These are phyloP conservation scores for Diplodia seriata DNA, from an alignment of 2,329 filamentous ascomycete genomes.

Conservation along the genomic window DNA sequence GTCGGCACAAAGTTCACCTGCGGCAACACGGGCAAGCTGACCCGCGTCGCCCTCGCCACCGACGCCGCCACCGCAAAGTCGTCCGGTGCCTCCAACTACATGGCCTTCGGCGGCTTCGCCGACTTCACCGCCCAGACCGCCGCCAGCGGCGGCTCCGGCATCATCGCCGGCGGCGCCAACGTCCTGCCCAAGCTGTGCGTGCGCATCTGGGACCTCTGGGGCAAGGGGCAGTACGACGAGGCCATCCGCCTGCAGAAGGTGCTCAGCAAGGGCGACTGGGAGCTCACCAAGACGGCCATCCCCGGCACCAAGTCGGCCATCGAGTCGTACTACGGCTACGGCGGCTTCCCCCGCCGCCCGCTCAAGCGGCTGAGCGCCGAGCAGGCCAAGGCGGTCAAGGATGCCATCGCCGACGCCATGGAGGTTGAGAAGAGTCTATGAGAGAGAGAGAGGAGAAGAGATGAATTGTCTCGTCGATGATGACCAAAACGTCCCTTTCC, in stretches of 20 bases:
- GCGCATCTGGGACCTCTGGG: conserved; percentile 78
- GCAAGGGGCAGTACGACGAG: conserved; percentile 75
- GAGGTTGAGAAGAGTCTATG: conserved; percentile 63
- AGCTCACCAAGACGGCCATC: conserved; percentile 80
- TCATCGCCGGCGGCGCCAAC: conserved; percentile 86
- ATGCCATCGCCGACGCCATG: conserved; percentile 65
- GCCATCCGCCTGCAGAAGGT: conserved; percentile 76
- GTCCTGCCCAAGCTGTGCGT: conserved; percentile 84
- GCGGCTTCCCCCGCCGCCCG: conserved; percentile 75
- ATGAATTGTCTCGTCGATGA: neutral
- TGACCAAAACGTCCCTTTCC: neutral
- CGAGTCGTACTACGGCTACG: conserved; percentile 82
- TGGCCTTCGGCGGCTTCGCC: conserved; percentile 86
- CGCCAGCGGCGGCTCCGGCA: conserved; percentile 77
- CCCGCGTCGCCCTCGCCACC: conserved; percentile 76
- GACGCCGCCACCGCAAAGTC: conserved; percentile 70
- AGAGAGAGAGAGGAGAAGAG: no score
- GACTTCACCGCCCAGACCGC: conserved; percentile 87
- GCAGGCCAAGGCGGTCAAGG: conserved; percentile 54
- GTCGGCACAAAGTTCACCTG: conserved; percentile 91
- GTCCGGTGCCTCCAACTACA: conserved; percentile 60
- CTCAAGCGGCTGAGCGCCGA: conserved; percentile 70
- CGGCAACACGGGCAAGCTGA: conserved; percentile 88
- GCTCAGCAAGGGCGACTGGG: conserved; percentile 82
- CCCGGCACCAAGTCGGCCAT: conserved; percentile 86